Base-by-base conservation (phyloP, 2,329 filamentous ascomycete species). In the Cordyceps tenuipes region DNA sequence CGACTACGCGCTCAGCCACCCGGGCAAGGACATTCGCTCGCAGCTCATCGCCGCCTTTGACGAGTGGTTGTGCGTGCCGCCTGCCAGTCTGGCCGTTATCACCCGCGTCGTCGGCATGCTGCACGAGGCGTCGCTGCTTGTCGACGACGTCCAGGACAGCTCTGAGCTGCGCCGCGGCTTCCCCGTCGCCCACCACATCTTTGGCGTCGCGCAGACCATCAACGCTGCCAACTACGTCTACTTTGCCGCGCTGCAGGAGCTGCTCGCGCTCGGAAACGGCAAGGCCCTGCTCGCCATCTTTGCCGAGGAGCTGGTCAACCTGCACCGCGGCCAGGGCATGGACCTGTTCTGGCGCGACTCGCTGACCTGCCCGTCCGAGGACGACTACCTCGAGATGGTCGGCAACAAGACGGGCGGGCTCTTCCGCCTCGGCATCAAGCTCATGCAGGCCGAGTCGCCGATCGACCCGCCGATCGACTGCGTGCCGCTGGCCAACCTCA, bases 361-460 rank as follows among this genome's bases (percentile, higher is more conserved):
- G 29, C 77, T 94, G 62, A 92, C 87, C 21, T 93, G 89, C 72
- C 90, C 90, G 15, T 89, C 83, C 54, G 90, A 94, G 73, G 89
- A 91, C 65, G 90, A 95, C 74, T 96, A 96, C 74, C 82, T 95
- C n/a, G 89, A 95, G 71, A 95, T 96, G 91, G 90, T 96, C 12
- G 84, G 84, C 67, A 92, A 95, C 76, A 96, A 96, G 76, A 96
- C 91, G 0, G 91, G 90, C 57, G 91, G 91, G 0, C 79, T 96
- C 1, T 96, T 96, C 77, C 82, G 90, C 46, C 76, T 96, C 10
- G 89, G 89, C 46, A 87, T 95, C 70, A 91, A 92, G 75, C 81
- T 95, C 34, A 95, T 96, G 90, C 89, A 93, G 72, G 88, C 87
- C 58, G 88, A 92, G 74, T 82, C 81, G 29, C n/a, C 29, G 21